Conservation (phyloP, 257 asterid genomes). For the Solanum dulcamara region DNA sequence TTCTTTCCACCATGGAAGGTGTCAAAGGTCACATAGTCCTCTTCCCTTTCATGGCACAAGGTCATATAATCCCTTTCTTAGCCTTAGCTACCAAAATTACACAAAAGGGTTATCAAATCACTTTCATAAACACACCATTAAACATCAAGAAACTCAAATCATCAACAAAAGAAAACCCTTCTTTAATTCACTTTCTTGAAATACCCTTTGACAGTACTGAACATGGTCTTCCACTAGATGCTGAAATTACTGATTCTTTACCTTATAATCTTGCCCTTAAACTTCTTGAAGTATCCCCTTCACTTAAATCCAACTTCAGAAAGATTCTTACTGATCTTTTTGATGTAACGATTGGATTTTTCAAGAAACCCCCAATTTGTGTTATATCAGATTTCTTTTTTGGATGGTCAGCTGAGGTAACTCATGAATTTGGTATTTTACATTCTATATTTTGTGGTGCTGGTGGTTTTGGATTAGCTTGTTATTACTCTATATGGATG, state of each 20-base stretch:
- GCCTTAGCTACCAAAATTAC: conserved; percentile 2
- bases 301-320: conserved; percentile 23
- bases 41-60: conserved; percentile 20
- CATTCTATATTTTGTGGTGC: conserved; percentile 33
- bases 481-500: conserved; percentile 49
- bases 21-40: conserved; percentile 2
- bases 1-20: background rate
- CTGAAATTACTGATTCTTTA: conserved; percentile 34
- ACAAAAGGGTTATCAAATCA: conserved; percentile 1
- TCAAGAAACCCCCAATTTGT: conserved; percentile 25
- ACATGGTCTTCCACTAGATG: conserved; percentile 39
- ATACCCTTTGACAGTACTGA: conserved; percentile 42
- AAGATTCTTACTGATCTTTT: conserved; percentile 11
- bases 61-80: conserved; percentile 15
- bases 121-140: conserved; percentile 21
- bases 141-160: conserved; percentile 37
- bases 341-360: background rate
- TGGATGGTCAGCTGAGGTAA: conserved; percentile 44
- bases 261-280: conserved; percentile 24
- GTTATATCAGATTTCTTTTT: conserved; percentile 44
- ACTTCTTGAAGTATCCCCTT: conserved; percentile 23
- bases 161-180: conserved; percentile 8
- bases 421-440: conserved; percentile 35
- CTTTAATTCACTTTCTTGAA: conserved; percentile 27
- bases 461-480: conserved; percentile 58